These are phyloP conservation scores for Plasmodium reichenowi DNA, from an alignment of 169 alveolate genomes.

Conservation along the genomic window DNA sequence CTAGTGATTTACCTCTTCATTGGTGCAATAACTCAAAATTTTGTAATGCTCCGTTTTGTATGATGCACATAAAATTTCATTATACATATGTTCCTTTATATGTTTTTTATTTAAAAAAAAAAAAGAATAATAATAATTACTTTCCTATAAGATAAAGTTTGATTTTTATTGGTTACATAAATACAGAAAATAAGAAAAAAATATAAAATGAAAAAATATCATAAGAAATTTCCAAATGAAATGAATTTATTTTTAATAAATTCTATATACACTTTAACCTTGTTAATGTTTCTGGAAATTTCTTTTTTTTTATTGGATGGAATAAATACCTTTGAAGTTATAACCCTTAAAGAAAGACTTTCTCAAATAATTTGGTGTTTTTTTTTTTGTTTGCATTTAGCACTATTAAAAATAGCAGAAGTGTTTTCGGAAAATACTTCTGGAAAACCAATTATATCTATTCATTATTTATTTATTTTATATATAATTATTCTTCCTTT, in stretches of 20 bases:
- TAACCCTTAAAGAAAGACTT: constrained; percentile 40
- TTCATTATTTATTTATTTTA: constrained; percentile 56
- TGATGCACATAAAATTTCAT: too few species aligned
- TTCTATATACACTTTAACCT: constrained; percentile 32
- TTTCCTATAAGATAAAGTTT: too few species aligned
- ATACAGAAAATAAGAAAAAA: background rate
- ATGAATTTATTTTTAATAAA: constrained; percentile 59
- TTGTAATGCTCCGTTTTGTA: too few species aligned
- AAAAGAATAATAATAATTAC: too few species aligned
- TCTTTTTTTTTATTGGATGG: constrained; percentile 70
- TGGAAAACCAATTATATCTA: constrained; percentile 12
- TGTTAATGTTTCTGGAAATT: constrained; percentile 52
- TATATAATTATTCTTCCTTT: constrained; percentile 41
- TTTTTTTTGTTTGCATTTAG: constrained; percentile 48
- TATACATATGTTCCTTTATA: too few species aligned
- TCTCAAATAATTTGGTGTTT: constrained; percentile 60
- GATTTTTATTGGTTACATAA: too few species aligned
- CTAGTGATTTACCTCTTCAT: too few species aligned
- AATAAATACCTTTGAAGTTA: constrained; percentile 55
- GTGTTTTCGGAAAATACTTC: constrained; percentile 23
- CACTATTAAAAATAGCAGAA: constrained; percentile 57
- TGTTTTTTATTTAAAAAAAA: too few species aligned
- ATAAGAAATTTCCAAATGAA: constrained; percentile 22
- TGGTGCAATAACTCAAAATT: too few species aligned
- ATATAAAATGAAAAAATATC: background rate